Evolutionary conservation across 1,284 basidiomycete species (phyloP), one percentile per base, ranked within the genome.

Genomic region (Farysia itapuensis): DNA sequence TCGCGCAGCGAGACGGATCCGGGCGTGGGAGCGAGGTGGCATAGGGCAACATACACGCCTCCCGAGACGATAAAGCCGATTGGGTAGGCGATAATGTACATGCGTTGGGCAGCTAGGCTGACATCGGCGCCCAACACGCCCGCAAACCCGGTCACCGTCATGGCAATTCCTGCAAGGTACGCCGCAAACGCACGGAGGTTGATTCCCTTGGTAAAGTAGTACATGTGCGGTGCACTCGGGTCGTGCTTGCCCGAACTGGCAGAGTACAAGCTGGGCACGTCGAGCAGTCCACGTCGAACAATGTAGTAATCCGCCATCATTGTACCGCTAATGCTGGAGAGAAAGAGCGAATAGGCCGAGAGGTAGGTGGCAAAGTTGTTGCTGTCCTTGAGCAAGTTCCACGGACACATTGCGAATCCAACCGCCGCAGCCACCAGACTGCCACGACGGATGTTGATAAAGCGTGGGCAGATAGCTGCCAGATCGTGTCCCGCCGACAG

Each of bases 401-500:
- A 92, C 1, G 88, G 88, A 60, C 70, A 71, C 80, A 89, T 87
- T 75, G 80, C 82, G 30, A 90, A 75, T 8, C 87, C 88, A 41
- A 90, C 83, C 28, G 86, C 80, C 1, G 86, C 86, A 15, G 85
- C 86, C 39, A 91, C 78, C 74, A 87, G 89, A 4, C 87, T 86
- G 15, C 90, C 89, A 15, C 89, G 83, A 20, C 89, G 84, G 68
- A 92, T 91, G 77, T 87, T 90, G 71, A 92, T 85, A 79, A 84
- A 91, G 22, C 86, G 84, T 44, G 89, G 79, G 45, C 78, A 72
- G 5, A 90, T 81, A 3, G 88, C 85, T 1, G 89, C 90, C 59
- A 91, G 78, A 77, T 92, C 89, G 68, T 88, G 89, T 5, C 90
- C 88, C 4, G 89, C 89, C 26, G 84, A 86, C 60, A 91, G 84